Evolutionary conservation across 2,329 filamentous ascomycete species (phyloP).

Genomic region (Camillea tinctor): DNA sequence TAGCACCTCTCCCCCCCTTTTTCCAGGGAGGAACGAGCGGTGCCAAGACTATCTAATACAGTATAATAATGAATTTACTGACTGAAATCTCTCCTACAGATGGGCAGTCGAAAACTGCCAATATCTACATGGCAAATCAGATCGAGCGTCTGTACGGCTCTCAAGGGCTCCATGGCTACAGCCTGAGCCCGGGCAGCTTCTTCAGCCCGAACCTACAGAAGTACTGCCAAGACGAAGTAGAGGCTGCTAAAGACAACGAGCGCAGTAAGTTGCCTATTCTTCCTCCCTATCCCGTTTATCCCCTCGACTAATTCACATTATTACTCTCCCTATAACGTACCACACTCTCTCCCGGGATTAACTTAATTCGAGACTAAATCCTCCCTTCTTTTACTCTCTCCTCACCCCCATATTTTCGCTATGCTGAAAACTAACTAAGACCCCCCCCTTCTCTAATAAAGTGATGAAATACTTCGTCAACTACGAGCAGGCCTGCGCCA

Average conservation of each 20-base stretch:
- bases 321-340: too few relatives aligned
- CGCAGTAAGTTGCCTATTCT: conserved; percentile 3
- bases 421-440: not conserved
- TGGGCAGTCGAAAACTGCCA: conserved; percentile 44
- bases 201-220: conserved; percentile 30
- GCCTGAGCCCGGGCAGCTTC: conserved; percentile 46
- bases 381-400: not conserved
- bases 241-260: conserved; percentile 4
- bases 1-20: too few relatives aligned
- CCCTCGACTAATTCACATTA: too few relatives aligned
- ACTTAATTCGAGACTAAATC: too few relatives aligned
- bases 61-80: too few relatives aligned
- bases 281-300: not conserved
- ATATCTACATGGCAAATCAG: conserved; percentile 47
- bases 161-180: conserved; percentile 40
- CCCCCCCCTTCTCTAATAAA: not conserved
- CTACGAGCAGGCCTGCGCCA: conserved; percentile 43
- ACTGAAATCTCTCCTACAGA: conserved; percentile 35
- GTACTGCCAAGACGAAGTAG: conserved; percentile 23
- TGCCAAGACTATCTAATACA: too few relatives aligned
- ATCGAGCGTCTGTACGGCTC: conserved; percentile 45
- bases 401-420: not conserved
- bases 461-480: conserved; percentile 28
- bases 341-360: not conserved
- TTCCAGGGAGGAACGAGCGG: too few relatives aligned